Evolutionary conservation across 75 land plant genomes (phyloP).

Genomic region (Cunninghamia lanceolata): DNA sequence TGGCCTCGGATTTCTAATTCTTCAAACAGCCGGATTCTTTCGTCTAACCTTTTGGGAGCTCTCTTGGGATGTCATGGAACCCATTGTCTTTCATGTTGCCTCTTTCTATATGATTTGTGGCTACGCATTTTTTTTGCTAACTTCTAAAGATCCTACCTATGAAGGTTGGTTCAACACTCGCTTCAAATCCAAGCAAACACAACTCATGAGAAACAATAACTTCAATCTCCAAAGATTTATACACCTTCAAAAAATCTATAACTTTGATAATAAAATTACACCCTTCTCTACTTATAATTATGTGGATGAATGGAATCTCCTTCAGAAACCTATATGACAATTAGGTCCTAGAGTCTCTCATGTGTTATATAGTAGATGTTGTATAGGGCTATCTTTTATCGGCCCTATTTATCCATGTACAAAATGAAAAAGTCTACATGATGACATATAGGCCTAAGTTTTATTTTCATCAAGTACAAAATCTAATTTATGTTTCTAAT

Average conservation of each 20-base stretch:
- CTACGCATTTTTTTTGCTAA: conserved; percentile 62
- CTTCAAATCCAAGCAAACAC: conserved; percentile 48
- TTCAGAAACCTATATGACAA: too few species aligned
- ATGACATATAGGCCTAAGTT: too few species aligned
- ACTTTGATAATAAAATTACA: too few species aligned
- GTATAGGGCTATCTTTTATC: too few species aligned
- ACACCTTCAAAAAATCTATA: conserved; percentile 19
- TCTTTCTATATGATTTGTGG: conserved; percentile 62
- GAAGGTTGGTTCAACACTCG: conserved; percentile 64
- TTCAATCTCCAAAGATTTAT: conserved; percentile 43
- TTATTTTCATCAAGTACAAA: too few species aligned
- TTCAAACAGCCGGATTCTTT: conserved; percentile 49
- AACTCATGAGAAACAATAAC: conserved; percentile 28
- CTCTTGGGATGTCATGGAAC: conserved; percentile 90
- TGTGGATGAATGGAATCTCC: too few species aligned
- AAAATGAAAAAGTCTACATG: too few species aligned
- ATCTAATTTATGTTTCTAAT: too few species aligned
- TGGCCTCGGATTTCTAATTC: conserved; percentile 51
- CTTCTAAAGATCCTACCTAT: conserved; percentile 52
- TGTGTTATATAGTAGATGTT: too few species aligned
- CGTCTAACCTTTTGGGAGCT: conserved; percentile 84
- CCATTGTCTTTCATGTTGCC: conserved; percentile 64
- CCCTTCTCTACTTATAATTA: too few species aligned
- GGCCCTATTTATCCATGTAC: too few species aligned
- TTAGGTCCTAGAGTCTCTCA: too few species aligned